Conservation (phyloP, 2,329 filamentous ascomycete species). For the Diplodia mutila region DNA sequence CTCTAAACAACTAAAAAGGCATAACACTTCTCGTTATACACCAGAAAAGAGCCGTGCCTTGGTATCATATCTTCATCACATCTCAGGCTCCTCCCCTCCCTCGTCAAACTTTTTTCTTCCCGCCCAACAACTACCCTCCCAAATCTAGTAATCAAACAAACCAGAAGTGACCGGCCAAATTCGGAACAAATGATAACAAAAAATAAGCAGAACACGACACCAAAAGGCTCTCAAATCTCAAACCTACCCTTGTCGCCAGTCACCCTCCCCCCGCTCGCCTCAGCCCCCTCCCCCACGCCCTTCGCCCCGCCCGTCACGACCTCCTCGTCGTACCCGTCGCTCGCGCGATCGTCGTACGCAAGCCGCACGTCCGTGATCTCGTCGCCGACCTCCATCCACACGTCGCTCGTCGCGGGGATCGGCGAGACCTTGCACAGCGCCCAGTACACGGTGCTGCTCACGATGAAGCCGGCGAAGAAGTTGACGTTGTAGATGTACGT, state of each 20-base stretch:
- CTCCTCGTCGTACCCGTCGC: slow-evolving; percentile 22
- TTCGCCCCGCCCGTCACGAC: slow-evolving; percentile 16
- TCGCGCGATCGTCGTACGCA: slow-evolving; percentile 33
- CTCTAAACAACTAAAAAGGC: neutral
- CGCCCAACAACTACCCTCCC: neutral
- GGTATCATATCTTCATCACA: slow-evolving; percentile 9
- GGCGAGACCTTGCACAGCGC: slow-evolving; percentile 69
- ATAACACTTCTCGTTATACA: too few relatives aligned
- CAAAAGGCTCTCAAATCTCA: neutral
- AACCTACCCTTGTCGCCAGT: neutral
- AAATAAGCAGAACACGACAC: too few relatives aligned
- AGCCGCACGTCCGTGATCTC: slow-evolving; percentile 51
- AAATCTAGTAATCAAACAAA: neutral
- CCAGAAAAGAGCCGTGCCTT: neutral
- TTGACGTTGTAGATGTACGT: slow-evolving; percentile 88
- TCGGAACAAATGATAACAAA: neutral
- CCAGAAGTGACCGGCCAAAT: neutral
- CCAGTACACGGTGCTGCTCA: slow-evolving; percentile 71
- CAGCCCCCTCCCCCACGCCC: neutral
- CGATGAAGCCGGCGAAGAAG: slow-evolving; percentile 83
- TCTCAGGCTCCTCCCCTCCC: neutral
- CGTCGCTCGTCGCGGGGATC: slow-evolving; percentile 72
- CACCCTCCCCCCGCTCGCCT: too few relatives aligned
- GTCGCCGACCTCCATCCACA: slow-evolving; percentile 77
- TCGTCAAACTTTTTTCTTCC: neutral